phyloP scores from a whole-genome alignment of 225 moss, liverwort and hornwort species.

The Climacium dendroides region DNA sequence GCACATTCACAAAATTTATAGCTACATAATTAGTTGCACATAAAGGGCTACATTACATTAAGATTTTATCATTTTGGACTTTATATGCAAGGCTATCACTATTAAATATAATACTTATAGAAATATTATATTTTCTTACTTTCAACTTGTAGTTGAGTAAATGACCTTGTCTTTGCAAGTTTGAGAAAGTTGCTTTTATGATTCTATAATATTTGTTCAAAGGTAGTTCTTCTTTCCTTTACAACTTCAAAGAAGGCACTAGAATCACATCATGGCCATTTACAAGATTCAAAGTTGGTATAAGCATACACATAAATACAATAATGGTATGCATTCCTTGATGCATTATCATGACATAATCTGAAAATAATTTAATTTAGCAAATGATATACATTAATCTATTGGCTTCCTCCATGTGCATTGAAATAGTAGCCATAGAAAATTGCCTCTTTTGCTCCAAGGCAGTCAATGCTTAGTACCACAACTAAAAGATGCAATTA shows the following conservation, averaged over 20 bases:
- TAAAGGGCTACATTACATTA: neutral
- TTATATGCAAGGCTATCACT: neutral
- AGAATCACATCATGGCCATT: neutral
- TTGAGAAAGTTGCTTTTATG: slow-evolving; percentile 56
- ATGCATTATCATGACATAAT: neutral
- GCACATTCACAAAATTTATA: slow-evolving; percentile 5
- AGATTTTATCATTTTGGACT: neutral
- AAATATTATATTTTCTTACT: neutral
- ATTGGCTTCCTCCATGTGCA: slow-evolving; percentile 58
- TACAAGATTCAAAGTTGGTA: neutral
- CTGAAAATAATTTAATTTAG: neutral
- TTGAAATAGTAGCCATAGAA: slow-evolving; percentile 57
- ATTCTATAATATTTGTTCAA: slow-evolving; percentile 65
- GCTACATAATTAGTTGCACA: neutral
- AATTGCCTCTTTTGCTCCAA: slow-evolving; percentile 75
- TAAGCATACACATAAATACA: neutral
- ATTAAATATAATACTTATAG: neutral
- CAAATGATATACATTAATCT: slow-evolving; percentile 34
- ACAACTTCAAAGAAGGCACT: slow-evolving; percentile 86
- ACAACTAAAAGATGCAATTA: neutral
- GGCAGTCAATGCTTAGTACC: slow-evolving; percentile 40
- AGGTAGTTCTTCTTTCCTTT: slow-evolving; percentile 45
- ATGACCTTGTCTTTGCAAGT: slow-evolving; percentile 68
- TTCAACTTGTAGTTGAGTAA: neutral
- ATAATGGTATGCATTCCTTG: neutral